phyloP scores from a whole-genome alignment of 2,329 filamentous ascomycete species.

The Monosporascus sp. region DNA sequence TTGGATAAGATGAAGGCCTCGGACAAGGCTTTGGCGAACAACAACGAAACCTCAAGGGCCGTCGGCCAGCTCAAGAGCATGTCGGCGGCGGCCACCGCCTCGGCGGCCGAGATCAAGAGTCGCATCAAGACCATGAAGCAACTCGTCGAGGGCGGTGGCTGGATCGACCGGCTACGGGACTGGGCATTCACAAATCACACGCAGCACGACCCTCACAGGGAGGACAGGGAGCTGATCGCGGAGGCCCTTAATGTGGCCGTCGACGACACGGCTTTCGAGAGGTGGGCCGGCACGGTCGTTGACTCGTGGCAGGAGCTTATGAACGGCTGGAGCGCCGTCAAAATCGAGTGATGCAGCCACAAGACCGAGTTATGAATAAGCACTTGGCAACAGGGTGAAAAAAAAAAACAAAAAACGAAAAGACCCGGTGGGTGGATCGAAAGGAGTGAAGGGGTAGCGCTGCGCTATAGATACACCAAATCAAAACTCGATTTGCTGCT shows the following conservation, averaged over 20 bases:
- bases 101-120: slow-evolving; percentile 24
- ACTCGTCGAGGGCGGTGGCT: slow-evolving; percentile 27
- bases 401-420: no score
- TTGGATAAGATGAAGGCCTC: slow-evolving; percentile 28
- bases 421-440: no score
- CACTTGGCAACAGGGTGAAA: neutral
- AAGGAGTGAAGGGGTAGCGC: no score
- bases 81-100: slow-evolving; percentile 15
- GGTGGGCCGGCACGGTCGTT: slow-evolving; percentile 31
- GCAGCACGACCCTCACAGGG: slow-evolving; percentile 1
- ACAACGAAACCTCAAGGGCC: slow-evolving; percentile 28
- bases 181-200: slow-evolving; percentile 25
- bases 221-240: slow-evolving; percentile 7
- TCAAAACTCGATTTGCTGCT: no score
- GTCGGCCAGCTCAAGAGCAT: slow-evolving; percentile 29
- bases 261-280: slow-evolving; percentile 25
- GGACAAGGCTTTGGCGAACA: slow-evolving; percentile 28
- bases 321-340: slow-evolving; percentile 31
- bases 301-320: slow-evolving; percentile 35
- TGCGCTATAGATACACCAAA: no score
- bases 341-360: slow-evolving; percentile 26
- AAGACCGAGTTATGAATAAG: neutral
- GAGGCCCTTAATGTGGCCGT: slow-evolving; percentile 20
- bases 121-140: slow-evolving; percentile 28
- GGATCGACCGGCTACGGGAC: slow-evolving; percentile 32